These are phyloP conservation scores for Schoenoplectus tabernaemontani DNA, from an alignment of 202 grass and related monocot species.

Conservation along the genomic window DNA sequence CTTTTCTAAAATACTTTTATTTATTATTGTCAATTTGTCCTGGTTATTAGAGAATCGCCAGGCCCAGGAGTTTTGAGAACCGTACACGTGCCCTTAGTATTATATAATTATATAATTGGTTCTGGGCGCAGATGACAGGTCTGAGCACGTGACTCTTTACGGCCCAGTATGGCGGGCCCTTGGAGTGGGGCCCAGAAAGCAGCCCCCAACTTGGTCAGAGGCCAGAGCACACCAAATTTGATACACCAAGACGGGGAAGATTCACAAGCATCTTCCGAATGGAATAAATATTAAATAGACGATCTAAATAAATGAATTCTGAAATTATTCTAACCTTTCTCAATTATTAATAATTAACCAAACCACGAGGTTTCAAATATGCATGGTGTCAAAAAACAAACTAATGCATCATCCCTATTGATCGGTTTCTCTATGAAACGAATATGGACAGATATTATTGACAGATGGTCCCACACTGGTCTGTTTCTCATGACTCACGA, in stretches of 20 bases:
- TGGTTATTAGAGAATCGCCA: background rate
- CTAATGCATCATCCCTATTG: background rate
- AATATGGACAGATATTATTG: too few species aligned
- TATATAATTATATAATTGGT: background rate
- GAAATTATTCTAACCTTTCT: too few species aligned
- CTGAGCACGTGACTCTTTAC: background rate
- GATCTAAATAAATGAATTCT: too few species aligned
- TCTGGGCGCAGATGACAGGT: background rate
- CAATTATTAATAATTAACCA: background rate
- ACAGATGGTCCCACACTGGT: background rate
- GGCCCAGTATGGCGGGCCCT: background rate
- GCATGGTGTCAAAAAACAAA: background rate
- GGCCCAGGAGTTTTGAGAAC: background rate
- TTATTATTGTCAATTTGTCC: background rate
- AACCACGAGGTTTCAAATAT: background rate
- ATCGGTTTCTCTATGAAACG: too few species aligned
- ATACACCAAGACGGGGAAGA: too few species aligned
- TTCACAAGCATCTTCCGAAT: too few species aligned
- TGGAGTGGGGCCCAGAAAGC: too few species aligned
- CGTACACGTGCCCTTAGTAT: background rate
- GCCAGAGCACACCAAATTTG: too few species aligned
- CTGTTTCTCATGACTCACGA: background rate
- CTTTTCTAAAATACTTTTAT: background rate
- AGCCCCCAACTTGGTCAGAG: too few species aligned
- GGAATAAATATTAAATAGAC: too few species aligned